Evolutionary conservation across 2,329 filamentous ascomycete species (phyloP).

Genomic region (Escovopsis sp.): DNA sequence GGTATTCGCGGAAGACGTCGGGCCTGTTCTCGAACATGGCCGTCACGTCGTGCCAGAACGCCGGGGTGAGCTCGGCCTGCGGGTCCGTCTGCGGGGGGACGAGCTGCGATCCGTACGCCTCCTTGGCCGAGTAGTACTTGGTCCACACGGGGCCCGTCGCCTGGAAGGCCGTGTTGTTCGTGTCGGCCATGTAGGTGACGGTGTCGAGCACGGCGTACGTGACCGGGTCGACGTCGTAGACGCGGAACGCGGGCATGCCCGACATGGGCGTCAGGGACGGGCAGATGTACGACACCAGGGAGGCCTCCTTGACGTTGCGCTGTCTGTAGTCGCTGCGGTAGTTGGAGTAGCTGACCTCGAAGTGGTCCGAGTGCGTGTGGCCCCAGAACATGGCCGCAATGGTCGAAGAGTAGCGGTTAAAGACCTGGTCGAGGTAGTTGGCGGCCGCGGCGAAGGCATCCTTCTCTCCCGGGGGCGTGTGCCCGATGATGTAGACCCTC

Average conservation of each 20-base stretch:
- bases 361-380: slow-evolving; percentile 43
- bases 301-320: slow-evolving; percentile 15
- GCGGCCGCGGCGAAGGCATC: slow-evolving; percentile 39
- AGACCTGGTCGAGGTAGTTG: slow-evolving; percentile 37
- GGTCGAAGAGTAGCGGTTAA: slow-evolving; percentile 37
- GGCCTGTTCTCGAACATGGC: slow-evolving; percentile 28
- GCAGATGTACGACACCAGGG: slow-evolving; percentile 36
- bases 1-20: slow-evolving; percentile 30
- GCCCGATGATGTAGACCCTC: slow-evolving; percentile 42
- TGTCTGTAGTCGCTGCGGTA: slow-evolving; percentile 17
- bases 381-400: slow-evolving; percentile 42
- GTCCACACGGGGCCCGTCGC: slow-evolving; percentile 33
- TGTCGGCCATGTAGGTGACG: slow-evolving; percentile 39
- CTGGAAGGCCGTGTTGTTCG: slow-evolving; percentile 29
- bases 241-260: slow-evolving; percentile 40
- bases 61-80: slow-evolving; percentile 34
- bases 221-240: slow-evolving; percentile 42
- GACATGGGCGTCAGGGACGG: slow-evolving; percentile 40
- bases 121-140: slow-evolving; percentile 41
- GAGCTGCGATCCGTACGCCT: slow-evolving; percentile 33
- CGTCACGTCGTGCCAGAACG: slow-evolving; percentile 46
- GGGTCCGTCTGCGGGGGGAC: slow-evolving; percentile 23
- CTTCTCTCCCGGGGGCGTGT: slow-evolving; percentile 36
- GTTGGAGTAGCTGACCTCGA: slow-evolving; percentile 38
- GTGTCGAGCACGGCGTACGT: slow-evolving; percentile 41